Percentiles rank a stretch among this genome's conserved stretches.
Conservation (phyloP, 805 yeast species). For the Nakazawaea wyomingensis region DNA sequence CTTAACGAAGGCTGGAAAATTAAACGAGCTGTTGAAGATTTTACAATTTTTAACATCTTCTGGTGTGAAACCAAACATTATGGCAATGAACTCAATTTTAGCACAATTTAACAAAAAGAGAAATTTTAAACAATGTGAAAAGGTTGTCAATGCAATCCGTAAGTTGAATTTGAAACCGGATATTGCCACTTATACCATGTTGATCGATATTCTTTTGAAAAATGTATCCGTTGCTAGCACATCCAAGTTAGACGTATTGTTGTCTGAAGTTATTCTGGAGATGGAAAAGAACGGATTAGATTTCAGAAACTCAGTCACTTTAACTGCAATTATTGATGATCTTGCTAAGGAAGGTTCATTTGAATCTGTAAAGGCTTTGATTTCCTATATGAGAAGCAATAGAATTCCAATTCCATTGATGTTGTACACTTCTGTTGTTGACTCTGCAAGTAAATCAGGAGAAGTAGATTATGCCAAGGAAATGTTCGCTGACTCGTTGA, state of each 20-base stretch:
- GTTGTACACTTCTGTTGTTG: constrained; percentile 41
- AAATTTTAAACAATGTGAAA: constrained; percentile 36
- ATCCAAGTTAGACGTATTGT: constrained; percentile 24
- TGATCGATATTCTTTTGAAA: constrained; percentile 51
- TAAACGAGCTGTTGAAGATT: constrained; percentile 35
- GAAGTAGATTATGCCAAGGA: constrained; percentile 35
- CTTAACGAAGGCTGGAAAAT: constrained; percentile 32
- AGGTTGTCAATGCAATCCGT: constrained; percentile 21
- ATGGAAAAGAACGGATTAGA: constrained; percentile 34
- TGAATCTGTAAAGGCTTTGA: constrained; percentile 47
- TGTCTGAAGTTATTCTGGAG: constrained; percentile 30
- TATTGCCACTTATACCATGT: constrained; percentile 56
- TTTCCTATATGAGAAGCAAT: constrained; percentile 32
- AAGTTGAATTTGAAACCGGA: constrained; percentile 43
- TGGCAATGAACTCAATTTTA: constrained; percentile 50
- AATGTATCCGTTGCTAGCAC: constrained; percentile 40
- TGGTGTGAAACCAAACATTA: constrained; percentile 38
- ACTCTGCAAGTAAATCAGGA: constrained; percentile 41
- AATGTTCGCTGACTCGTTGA: constrained; percentile 32
- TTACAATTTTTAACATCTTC: constrained; percentile 23
- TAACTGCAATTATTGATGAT: constrained; percentile 49
- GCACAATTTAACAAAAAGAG: constrained; percentile 32
- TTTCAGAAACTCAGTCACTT: constrained; percentile 38
- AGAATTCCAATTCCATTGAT: constrained; percentile 29
- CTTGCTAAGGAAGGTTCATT: constrained; percentile 43